Percentiles rank a stretch among this genome's conserved stretches.
phyloP scores from a whole-genome alignment of 495 filamentous ascomycete genomes.

The Penicillium cosmopolitanum region DNA sequence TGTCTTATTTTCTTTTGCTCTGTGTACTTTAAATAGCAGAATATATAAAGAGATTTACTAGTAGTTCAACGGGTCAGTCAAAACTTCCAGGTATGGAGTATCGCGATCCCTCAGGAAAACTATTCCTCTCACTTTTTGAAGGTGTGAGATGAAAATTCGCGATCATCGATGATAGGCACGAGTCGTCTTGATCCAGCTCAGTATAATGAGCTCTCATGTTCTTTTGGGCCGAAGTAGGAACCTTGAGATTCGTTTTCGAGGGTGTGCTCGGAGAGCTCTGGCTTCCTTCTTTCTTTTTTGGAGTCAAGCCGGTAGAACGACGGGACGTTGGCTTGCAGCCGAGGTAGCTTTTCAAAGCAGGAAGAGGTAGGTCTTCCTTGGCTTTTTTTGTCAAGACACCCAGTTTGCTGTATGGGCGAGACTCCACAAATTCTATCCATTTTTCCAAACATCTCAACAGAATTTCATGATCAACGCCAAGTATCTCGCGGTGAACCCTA shows the following conservation, averaged over 20 bases:
- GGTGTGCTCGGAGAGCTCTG: background rate
- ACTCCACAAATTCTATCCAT: background rate
- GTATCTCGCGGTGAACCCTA: background rate
- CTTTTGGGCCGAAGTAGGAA: background rate
- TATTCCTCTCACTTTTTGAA: background rate
- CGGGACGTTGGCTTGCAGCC: background rate
- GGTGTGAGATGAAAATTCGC: background rate
- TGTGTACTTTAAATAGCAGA: too few species aligned
- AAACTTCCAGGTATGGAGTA: background rate
- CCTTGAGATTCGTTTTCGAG: background rate
- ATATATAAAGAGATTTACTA: too few species aligned
- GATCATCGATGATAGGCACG: background rate
- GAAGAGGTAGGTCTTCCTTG: background rate
- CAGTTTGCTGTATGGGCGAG: background rate
- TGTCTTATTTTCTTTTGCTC: too few species aligned
- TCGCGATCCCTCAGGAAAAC: background rate
- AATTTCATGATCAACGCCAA: background rate
- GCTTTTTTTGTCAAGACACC: background rate
- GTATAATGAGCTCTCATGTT: background rate
- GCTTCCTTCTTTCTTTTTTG: background rate
- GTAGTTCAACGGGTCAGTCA: background rate
- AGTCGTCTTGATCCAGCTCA: background rate
- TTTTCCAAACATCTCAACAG: background rate
- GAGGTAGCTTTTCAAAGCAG: conserved; percentile 1
- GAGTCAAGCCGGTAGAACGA: background rate